Base-by-base conservation (phyloP, 805 yeast species). In the Metschnikowia similis region DNA sequence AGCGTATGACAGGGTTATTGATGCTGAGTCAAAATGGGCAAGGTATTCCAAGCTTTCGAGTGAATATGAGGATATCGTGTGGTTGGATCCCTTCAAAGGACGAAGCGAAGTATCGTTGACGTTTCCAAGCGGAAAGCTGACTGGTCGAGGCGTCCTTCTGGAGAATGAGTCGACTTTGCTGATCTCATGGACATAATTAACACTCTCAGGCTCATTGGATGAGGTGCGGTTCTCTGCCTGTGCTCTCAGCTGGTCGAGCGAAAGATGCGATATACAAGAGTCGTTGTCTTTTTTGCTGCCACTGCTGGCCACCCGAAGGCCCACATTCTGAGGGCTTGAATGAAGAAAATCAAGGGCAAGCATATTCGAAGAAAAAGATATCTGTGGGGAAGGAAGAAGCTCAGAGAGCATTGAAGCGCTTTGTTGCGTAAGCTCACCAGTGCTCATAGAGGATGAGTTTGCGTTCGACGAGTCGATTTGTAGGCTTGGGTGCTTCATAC, bases 381-480 rank as follows among this genome's bases (percentile, higher is more conserved):
- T 67, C 53, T 70, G 75, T 2, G 75, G 75, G 0, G 75, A 71
- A 1, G 75, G 75, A n/a, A 70, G 57, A 8, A 65, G 46, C 11
- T 63, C 74, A 1, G 73, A 67, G 34, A 59, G 58, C 10, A 66
- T 52, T 5, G 71, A 66, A 3, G 63, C 65, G 47, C 66, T 64
- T 17, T 63, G 66, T 40, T 61, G 63, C 63, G 67, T 62, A 32
- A 67, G 52, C 47, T 63, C 66, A 13, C 62, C 66, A 11, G 68
- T 66, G 49, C 63, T 53, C 35, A 64, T 53, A 1, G 71, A 62
- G 36, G 46, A 16, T 2, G 27, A 13, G 21, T 43, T 34, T 28
- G 5, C 27, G 26, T 35, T 35, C 21, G 46, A 9, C 30, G 28
- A 28, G 43, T n/a, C 38, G 17, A 11, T 8, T n/a, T 32, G 35